These are phyloP conservation scores for Cercophora newfieldiana DNA, from an alignment of 495 filamentous ascomycete genomes.

Conservation along the genomic window DNA sequence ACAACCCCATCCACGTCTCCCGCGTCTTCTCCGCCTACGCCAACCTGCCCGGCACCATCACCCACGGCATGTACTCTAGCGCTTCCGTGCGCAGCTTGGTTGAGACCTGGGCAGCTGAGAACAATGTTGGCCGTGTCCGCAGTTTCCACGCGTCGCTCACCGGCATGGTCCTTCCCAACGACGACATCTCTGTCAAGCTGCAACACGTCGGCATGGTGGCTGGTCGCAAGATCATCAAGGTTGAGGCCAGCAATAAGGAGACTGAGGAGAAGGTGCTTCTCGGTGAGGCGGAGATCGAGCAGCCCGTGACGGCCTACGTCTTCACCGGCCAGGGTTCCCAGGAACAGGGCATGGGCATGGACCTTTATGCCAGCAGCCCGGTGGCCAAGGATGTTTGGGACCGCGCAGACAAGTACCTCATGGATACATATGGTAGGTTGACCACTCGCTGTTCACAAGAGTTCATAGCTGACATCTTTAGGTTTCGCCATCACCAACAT, in stretches of 20 bases:
- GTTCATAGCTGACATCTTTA: constrained; percentile 48
- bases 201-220: constrained; percentile 97
- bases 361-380: constrained; percentile 86
- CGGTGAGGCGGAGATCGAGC: constrained; percentile 96
- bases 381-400: constrained; percentile 99
- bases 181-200: constrained; percentile 88
- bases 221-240: constrained; percentile 98
- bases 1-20: constrained; percentile 98
- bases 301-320: constrained; percentile 95
- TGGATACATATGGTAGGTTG: constrained; percentile 91
- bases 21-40: constrained; percentile 94
- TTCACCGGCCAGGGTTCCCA: constrained; percentile 98
- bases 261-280: constrained; percentile 92
- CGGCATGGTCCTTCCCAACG: constrained; percentile 97
- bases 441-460: neutral
- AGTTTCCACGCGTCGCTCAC: constrained; percentile 94
- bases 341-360: constrained; percentile 99
- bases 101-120: constrained; percentile 98
- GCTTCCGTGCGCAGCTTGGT: constrained; percentile 97
- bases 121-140: constrained; percentile 94
- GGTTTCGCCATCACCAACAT: constrained; percentile 97
- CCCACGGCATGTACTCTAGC: constrained; percentile 98
- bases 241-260: constrained; percentile 90
- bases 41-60: constrained; percentile 92
- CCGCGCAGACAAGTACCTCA: constrained; percentile 93